A percentile compares a stretch with the other conserved stretches of the same genome.
phyloP scores from a whole-genome alignment of 441 rosid species.

The Gossypium davidsonii region DNA sequence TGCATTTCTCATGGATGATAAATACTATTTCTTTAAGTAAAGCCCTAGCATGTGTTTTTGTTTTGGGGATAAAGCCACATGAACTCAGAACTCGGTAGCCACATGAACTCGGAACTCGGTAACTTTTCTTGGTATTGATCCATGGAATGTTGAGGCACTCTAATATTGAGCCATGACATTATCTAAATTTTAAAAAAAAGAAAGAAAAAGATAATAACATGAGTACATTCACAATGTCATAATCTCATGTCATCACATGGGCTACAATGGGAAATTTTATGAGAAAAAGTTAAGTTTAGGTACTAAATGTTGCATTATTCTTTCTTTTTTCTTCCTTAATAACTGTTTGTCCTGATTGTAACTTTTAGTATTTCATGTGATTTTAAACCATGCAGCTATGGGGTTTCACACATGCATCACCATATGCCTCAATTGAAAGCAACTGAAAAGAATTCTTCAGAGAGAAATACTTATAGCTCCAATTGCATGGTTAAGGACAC shows the following conservation, averaged over 20 bases:
- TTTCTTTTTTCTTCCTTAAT: background rate
- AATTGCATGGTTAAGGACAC: background rate
- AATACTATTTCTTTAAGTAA: background rate
- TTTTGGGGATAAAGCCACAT: no score
- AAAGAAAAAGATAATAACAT: no score
- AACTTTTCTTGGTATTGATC: no score
- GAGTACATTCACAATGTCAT: no score
- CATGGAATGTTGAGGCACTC: no score
- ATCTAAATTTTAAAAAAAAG: no score
- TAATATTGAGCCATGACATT: no score
- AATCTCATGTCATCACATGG: no score
- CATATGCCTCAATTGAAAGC: conserved; percentile 17
- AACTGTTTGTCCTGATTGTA: background rate
- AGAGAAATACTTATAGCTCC: background rate
- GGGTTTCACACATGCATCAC: conserved; percentile 57
- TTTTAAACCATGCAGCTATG: conserved; percentile 50
- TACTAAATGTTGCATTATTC: no score
- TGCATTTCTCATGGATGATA: background rate
- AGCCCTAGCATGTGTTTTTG: no score
- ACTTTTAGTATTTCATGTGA: background rate
- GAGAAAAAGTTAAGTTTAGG: no score
- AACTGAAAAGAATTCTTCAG: conserved; percentile 16
- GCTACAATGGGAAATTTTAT: no score
- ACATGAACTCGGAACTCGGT: background rate
- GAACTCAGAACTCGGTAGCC: background rate